Conservation (phyloP, 2,329 filamentous ascomycete species). For the Aspergillus ustus region DNA sequence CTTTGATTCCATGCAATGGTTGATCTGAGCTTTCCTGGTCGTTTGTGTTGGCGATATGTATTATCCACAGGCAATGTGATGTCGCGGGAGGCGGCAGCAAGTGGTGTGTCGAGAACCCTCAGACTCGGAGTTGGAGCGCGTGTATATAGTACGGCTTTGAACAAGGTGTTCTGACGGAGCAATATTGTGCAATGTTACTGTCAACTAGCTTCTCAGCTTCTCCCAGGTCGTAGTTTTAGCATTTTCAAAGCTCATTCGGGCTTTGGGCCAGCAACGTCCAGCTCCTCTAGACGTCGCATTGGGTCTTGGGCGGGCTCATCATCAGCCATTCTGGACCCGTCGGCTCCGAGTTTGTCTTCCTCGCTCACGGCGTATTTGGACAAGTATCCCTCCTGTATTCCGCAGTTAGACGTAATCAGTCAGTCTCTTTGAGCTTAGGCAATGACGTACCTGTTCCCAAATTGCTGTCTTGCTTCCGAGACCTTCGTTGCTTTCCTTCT, state of each 20-base stretch:
- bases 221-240: constrained; percentile 22
- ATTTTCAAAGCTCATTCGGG: constrained; percentile 59
- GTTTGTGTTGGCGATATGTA: constrained; percentile 32
- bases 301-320: constrained; percentile 72
- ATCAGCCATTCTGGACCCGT: constrained; percentile 56
- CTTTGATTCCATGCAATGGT: constrained; percentile 36
- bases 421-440: background rate
- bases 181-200: constrained; percentile 34
- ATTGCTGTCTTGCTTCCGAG: constrained; percentile 91
- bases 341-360: constrained; percentile 70
- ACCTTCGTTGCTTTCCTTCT: constrained; percentile 85
- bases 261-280: constrained; percentile 93
- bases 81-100: constrained; percentile 26
- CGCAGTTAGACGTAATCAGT: constrained; percentile 29
- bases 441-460: constrained; percentile 83
- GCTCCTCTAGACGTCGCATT: constrained; percentile 92
- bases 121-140: constrained; percentile 34
- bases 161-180: constrained; percentile 31
- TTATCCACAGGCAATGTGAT: constrained; percentile 35
- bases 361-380: constrained; percentile 84
- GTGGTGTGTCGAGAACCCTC: constrained; percentile 29
- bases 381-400: constrained; percentile 82
- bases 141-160: constrained; percentile 45
- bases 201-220: constrained; percentile 27
- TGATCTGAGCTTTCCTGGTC: constrained; percentile 27